Evolutionary conservation across 208 protist genomes (phyloP), one percentile per base, ranked within the genome.

Genomic region (Trypanosoma cruzi): DNA sequence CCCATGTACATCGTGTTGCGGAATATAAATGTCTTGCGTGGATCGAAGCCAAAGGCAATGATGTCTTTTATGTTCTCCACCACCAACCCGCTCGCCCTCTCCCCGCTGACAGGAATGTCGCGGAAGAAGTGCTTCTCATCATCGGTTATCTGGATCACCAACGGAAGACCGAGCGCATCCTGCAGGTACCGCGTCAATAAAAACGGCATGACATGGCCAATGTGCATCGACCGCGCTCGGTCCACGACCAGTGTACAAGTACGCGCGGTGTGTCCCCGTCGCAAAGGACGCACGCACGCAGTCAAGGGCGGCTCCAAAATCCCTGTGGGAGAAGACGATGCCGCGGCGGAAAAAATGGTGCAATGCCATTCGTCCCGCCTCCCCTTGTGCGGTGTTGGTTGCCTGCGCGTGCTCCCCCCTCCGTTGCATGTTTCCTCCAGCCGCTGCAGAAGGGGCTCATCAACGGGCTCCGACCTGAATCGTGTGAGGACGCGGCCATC

Each of bases 51-150:
- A 73, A 98, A 96, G 13, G 99, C 98, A 71, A 99, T 99, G 72
- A 99, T 99, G 85, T 99, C 99, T 67, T 99, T 99, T 34, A 97
- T 96, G 84, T 99, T 99, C 75, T 98, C 94, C 26, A 60, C 50
- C 7, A 94, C 93, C n/a, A 98, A 71, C 24, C 83, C 64, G 32
- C 93, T 76, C 10, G 78, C 73, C 68, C 94, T 82, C 11, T 92
- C 86, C 8, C 98, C 71, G 13, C 80, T 75, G 36, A 98, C 81
- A 7, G 84, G 84, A 0, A 96, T 75, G 70, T 97, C 93, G 60
- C 99, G 99, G 75, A 98, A 99, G 40, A 99, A 88, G 60, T 94
- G 99, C 83, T 99, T 99, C 76, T 99, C 99, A 79, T 99, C 99
- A 72, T 99, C 99, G 22, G 99, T 99, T 73, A 99, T 94, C 79